These are phyloP conservation scores for Porcisia deanei DNA, from an alignment of 208 protist species.

Conservation along the genomic window DNA sequence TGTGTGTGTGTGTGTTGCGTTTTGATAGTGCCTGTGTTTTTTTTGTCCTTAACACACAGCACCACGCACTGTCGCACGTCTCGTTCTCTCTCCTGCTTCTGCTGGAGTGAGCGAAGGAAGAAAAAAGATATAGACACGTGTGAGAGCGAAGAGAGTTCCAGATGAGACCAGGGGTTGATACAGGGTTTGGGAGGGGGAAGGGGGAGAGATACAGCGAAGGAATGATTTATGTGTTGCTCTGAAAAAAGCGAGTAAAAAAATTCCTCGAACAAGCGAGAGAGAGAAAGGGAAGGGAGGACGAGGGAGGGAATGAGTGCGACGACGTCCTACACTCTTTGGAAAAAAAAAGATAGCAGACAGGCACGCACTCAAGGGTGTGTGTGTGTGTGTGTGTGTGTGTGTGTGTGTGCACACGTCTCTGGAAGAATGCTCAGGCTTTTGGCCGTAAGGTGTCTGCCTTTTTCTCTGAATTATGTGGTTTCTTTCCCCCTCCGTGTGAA, in stretches of 20 bases:
- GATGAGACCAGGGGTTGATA: neutral
- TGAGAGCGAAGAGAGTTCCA: neutral
- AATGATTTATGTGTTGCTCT: neutral
- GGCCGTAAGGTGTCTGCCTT: too few species aligned
- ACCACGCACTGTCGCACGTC: neutral
- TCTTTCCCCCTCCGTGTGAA: too few species aligned
- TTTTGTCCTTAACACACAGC: neutral
- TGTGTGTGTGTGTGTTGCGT: neutral
- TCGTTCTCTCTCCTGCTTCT: neutral
- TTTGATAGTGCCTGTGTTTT: too few species aligned
- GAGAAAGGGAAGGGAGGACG: neutral
- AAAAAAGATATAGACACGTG: neutral
- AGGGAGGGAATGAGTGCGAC: neutral
- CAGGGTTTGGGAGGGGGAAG: neutral
- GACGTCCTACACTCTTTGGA: neutral
- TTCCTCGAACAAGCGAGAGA: neutral
- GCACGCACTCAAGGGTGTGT: too few species aligned
- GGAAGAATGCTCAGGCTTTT: neutral
- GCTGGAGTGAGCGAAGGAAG: neutral
- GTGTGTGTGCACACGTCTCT: neutral
- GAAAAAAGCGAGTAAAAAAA: neutral
- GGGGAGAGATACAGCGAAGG: neutral
- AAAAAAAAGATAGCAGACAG: conserved; percentile 9
- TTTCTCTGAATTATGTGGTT: too few species aligned
- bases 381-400: neutral